Conservation (phyloP, 2,329 filamentous ascomycete species). For the Macrophomina tecta region DNA sequence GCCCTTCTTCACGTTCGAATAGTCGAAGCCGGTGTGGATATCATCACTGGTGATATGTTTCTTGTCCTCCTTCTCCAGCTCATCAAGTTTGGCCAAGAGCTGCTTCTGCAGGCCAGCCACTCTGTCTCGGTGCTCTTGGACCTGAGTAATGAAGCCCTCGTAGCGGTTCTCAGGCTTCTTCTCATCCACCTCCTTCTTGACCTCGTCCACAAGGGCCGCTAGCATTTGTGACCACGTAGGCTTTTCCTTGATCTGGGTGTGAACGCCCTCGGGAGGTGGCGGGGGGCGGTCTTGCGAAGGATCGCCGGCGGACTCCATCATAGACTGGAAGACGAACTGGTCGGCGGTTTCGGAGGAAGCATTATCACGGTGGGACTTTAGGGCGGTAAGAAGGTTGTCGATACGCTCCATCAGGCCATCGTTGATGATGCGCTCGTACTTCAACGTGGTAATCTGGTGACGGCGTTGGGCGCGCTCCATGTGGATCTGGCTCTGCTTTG, state of each 20-base stretch:
- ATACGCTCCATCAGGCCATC: slow-evolving; percentile 88
- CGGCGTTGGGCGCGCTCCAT: slow-evolving; percentile 84
- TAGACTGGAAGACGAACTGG: slow-evolving; percentile 84
- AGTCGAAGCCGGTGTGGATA: slow-evolving; percentile 89
- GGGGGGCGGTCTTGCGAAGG: slow-evolving; percentile 77
- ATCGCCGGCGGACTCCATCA: slow-evolving; percentile 80
- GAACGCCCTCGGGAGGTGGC: slow-evolving; percentile 79
- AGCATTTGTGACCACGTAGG: slow-evolving; percentile 97
- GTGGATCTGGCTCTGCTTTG: slow-evolving; percentile 97
- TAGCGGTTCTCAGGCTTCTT: slow-evolving; percentile 72
- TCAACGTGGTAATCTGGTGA: slow-evolving; percentile 86
- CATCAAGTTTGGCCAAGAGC: slow-evolving; percentile 73
- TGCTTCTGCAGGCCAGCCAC: slow-evolving; percentile 79
- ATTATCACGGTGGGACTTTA: slow-evolving; percentile 72
- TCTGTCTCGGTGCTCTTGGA: slow-evolving; percentile 77
- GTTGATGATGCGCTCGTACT: slow-evolving; percentile 93
- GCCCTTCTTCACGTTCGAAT: slow-evolving; percentile 69
- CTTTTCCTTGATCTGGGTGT: slow-evolving; percentile 74
- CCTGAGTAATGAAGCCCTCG: slow-evolving; percentile 76
- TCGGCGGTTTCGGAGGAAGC: slow-evolving; percentile 64
- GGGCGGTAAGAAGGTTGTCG: slow-evolving; percentile 73
- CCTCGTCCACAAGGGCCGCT: slow-evolving; percentile 91
- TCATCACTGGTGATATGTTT: slow-evolving; percentile 94
- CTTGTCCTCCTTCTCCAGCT: slow-evolving; percentile 83
- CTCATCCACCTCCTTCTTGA: slow-evolving; percentile 84